These are phyloP conservation scores for Pelargonium myrrhifolium DNA, from an alignment of 441 rosid species.

Conservation along the genomic window DNA sequence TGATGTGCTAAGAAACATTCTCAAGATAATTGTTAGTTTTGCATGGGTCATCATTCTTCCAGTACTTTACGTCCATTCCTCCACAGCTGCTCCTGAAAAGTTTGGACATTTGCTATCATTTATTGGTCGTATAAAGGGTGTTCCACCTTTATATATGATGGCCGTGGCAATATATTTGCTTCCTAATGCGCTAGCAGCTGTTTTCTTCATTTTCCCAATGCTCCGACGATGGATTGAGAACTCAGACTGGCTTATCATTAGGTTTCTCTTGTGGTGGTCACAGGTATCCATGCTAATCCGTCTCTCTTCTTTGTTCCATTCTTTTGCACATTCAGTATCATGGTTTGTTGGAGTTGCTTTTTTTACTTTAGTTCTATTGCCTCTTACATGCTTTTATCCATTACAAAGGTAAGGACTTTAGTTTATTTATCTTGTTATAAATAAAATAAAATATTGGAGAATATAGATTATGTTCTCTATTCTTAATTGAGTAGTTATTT, in stretches of 20 bases:
- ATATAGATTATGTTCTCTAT: too few relatives aligned
- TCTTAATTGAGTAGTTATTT: too few relatives aligned
- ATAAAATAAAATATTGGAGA: background rate
- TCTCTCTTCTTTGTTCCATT: background rate
- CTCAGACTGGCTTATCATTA: constrained; percentile 85
- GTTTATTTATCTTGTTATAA: too few relatives aligned
- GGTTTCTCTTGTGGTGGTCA: constrained; percentile 97
- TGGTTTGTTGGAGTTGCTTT: too few relatives aligned
- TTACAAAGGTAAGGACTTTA: too few relatives aligned
- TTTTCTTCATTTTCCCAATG: constrained; percentile 88
- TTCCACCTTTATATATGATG: constrained; percentile 72
- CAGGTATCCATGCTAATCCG: constrained; percentile 45
- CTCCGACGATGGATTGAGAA: constrained; percentile 93
- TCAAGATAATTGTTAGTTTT: constrained; percentile 65
- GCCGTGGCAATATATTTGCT: constrained; percentile 70
- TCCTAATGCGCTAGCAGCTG: constrained; percentile 71
- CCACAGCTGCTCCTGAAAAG: constrained; percentile 35
- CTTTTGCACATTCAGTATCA: constrained; percentile 9
- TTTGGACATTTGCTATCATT: constrained; percentile 41
- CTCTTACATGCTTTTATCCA: too few relatives aligned
- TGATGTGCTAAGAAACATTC: constrained; percentile 61
- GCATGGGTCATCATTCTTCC: constrained; percentile 80
- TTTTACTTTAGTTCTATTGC: too few relatives aligned
- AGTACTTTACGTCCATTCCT: constrained; percentile 55
- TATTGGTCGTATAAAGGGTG: constrained; percentile 57